A percentile compares a stretch with the other conserved stretches of the same genome.
These are phyloP conservation scores for Xylariaceae sp. DNA, from an alignment of 2,329 filamentous ascomycete genomes.

Conservation along the genomic window DNA sequence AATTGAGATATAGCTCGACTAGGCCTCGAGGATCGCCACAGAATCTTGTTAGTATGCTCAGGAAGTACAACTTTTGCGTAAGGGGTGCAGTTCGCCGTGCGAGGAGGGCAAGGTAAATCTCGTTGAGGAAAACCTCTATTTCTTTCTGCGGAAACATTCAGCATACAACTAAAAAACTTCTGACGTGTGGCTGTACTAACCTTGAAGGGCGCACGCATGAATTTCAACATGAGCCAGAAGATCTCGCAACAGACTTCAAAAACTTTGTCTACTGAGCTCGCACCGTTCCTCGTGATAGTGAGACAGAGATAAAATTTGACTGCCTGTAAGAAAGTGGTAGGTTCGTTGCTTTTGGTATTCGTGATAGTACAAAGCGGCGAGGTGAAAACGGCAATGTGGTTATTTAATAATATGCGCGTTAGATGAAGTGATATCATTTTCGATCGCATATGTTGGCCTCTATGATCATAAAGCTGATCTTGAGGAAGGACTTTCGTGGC, in stretches of 20 bases:
- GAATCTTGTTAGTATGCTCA: constrained; percentile 77
- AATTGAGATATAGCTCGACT: constrained; percentile 95
- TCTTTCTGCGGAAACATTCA: constrained; percentile 62
- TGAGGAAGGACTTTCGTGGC: constrained; percentile 86
- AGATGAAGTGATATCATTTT: constrained; percentile 94
- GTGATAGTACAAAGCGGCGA: constrained; percentile 89
- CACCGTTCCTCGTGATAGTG: constrained; percentile 89
- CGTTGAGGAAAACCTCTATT: constrained; percentile 94
- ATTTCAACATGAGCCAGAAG: constrained; percentile 95
- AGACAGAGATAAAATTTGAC: constrained; percentile 96
- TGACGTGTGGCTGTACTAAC: constrained; percentile 39
- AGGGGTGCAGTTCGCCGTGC: constrained; percentile 80
- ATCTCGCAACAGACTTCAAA: constrained; percentile 97
- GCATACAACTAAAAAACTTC: constrained; percentile 21
- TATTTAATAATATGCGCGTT: constrained; percentile 91
- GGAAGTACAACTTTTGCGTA: constrained; percentile 88
- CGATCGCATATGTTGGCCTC: constrained; percentile 93
- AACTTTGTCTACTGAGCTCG: constrained; percentile 83
- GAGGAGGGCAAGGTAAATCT: constrained; percentile 89
- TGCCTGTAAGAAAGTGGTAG: constrained; percentile 86
- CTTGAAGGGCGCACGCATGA: constrained; percentile 91
- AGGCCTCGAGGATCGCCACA: constrained; percentile 80
- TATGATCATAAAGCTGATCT: constrained; percentile 87
- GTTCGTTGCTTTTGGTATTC: constrained; percentile 81
- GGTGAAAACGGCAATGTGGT: constrained; percentile 84